phyloP scores from a whole-genome alignment of 2,329 filamentous ascomycete species.

The Aspergillus intermedius region DNA sequence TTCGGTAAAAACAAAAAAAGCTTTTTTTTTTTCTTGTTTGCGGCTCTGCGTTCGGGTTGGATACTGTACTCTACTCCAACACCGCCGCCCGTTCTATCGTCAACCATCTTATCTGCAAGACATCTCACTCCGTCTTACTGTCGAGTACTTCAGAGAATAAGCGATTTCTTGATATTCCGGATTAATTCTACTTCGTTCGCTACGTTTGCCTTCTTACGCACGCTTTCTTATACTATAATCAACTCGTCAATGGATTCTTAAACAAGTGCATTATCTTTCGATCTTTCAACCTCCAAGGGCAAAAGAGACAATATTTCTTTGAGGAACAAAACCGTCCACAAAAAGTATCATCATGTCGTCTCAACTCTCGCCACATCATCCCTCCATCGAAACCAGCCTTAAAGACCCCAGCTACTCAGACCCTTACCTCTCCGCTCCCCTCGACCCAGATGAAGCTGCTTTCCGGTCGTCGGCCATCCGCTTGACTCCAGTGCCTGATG shows the following conservation, averaged over 20 bases:
- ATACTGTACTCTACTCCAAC: too few relatives aligned
- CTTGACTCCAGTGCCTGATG: conserved; percentile 18
- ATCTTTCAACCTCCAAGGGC: not conserved
- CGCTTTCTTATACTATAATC: not conserved
- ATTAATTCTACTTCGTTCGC: not conserved
- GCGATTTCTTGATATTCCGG: not conserved
- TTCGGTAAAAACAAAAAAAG: too few relatives aligned
- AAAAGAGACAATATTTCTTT: not conserved
- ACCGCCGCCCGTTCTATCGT: too few relatives aligned
- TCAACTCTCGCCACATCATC: conserved; percentile 16
- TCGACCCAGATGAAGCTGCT: conserved; percentile 32
- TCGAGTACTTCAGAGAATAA: not conserved
- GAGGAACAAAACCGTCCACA: not conserved
- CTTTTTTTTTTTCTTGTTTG: not conserved
- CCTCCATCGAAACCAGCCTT: conserved; percentile 20
- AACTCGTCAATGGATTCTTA: not conserved
- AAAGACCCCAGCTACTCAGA: conserved; percentile 29
- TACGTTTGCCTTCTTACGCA: too few relatives aligned
- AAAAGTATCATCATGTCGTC: conserved; percentile 11
- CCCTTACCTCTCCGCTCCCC: conserved; percentile 34
- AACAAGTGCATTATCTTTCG: not conserved
- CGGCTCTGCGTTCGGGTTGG: too few relatives aligned
- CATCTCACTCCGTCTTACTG: not conserved
- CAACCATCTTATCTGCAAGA: not conserved
- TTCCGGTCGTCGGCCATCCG: conserved; percentile 29